Conservation (phyloP, 106 monocot genomes). For the Agapanthus africanus region DNA sequence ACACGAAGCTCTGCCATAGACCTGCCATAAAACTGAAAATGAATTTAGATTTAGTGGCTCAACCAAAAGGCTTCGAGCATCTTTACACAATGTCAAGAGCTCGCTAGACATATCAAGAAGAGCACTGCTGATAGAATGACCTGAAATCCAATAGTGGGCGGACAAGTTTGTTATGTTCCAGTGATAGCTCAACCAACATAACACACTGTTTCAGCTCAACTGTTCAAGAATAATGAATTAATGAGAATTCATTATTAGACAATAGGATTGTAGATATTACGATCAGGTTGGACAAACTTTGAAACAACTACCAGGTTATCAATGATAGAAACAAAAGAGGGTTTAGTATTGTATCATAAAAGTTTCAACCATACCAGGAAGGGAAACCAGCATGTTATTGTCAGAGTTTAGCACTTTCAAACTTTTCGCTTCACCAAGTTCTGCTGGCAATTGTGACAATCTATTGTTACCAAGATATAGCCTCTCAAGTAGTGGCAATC, state of each 20-base stretch:
- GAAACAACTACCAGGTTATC: background rate
- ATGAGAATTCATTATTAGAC: too few species aligned
- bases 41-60: constrained; percentile 24
- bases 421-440: constrained; percentile 76
- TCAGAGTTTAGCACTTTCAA: constrained; percentile 86
- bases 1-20: constrained; percentile 86
- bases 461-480: constrained; percentile 88
- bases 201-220: constrained; percentile 94
- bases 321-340: background rate
- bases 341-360: background rate
- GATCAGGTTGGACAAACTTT: background rate
- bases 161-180: constrained; percentile 91
- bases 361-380: constrained; percentile 60
- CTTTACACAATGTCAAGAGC: background rate
- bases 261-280: background rate
- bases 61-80: too few species aligned
- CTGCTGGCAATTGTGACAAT: constrained; percentile 68
- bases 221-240: constrained; percentile 19
- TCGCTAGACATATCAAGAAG: background rate
- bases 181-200: constrained; percentile 71
- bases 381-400: constrained; percentile 75
- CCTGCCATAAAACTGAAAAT: constrained; percentile 61
- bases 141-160: constrained; percentile 98
- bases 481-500: constrained; percentile 67
- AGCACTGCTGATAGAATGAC: constrained; percentile 39